Evolutionary conservation across 306 rosid genomes (phyloP).

Genomic region (Quercus variabilis): DNA sequence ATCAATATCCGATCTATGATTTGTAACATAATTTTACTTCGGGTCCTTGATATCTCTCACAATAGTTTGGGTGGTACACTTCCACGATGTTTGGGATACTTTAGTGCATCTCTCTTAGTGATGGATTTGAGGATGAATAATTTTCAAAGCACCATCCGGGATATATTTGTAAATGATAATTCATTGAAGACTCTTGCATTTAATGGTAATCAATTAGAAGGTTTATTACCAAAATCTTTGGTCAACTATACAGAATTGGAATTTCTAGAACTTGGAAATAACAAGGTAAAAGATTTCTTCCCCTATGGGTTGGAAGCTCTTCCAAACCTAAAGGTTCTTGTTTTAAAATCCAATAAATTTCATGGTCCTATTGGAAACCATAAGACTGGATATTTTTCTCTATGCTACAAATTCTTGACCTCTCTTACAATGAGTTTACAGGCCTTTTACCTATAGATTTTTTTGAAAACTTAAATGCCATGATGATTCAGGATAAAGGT

Average conservation of each 20-base stretch:
- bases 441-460: too few relatives aligned
- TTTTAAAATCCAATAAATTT: conserved; percentile 29
- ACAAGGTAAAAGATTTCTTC: conserved; percentile 23
- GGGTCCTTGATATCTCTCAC: too few relatives aligned
- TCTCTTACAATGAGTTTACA: conserved; percentile 31
- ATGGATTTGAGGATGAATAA: conserved; percentile 8
- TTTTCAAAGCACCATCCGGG: too few relatives aligned
- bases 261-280: conserved; percentile 39
- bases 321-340: conserved; percentile 21
- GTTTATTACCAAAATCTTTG: not conserved
- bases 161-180: not conserved
- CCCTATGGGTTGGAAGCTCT: conserved; percentile 32
- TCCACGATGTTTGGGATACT: too few relatives aligned
- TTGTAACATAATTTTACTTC: too few relatives aligned
- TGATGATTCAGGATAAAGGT: too few relatives aligned
- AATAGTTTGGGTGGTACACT: too few relatives aligned
- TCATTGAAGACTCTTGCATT: conserved; percentile 6
- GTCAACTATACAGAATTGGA: not conserved
- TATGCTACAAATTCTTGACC: conserved; percentile 27
- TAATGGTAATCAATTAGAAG: not conserved
- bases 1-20: too few relatives aligned
- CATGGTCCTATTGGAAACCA: conserved; percentile 23
- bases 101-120: too few relatives aligned
- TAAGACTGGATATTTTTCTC: conserved; percentile 1
- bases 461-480: too few relatives aligned